Evolutionary conservation across 2,329 filamentous ascomycete species (phyloP), one percentile per base, ranked within the genome.

Genomic region (Dothidotthia symphoricarpi): DNA sequence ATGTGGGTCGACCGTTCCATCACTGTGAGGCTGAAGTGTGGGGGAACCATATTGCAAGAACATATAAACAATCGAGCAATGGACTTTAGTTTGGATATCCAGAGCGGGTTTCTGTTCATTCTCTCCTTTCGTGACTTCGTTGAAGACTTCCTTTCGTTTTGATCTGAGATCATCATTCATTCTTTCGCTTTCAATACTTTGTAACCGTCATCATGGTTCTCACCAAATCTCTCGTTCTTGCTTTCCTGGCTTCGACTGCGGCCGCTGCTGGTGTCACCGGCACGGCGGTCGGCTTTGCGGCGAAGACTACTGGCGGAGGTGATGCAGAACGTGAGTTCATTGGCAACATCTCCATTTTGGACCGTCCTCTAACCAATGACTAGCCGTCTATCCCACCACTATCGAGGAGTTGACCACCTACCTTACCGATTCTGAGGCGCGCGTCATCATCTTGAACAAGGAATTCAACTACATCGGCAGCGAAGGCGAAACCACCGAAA

Each of bases 391-490:
- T 25, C 51, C 51, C 4, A 38, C 31, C 9, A 34, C 33, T 13
- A 46, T 41, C 19, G 36, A 45, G 11, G 51, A 54, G 42, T 42
- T 65, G 25, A 51, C 40, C 26, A 38, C 30, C 16, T 64, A 57
- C 41, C 53, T 66, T 24, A 56, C 48, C 4, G 61, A 64, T 25
- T 47, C 48, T 16, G 48, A 58, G 43, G 44, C 67, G 7, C 63
- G 64, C 3, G 63, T 68, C 22, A 68, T 70, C 34, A 55, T 70
- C 28, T 41, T 70, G 24, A 56, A 68, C 30, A 47, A 60, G 41
- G 61, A 58, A 13, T 47, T 35, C 44, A 49, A 61, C 42, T 58
- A 49, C 39, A 43, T 48, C 15, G 49, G 49, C 7, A 57, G 47
- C 7, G 51, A 59, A 35, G 57, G 57, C 13, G 36, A 45, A 8